Evolutionary conservation across 2,329 filamentous ascomycete species (phyloP).

Genomic region (Alternaria consortialis): DNA sequence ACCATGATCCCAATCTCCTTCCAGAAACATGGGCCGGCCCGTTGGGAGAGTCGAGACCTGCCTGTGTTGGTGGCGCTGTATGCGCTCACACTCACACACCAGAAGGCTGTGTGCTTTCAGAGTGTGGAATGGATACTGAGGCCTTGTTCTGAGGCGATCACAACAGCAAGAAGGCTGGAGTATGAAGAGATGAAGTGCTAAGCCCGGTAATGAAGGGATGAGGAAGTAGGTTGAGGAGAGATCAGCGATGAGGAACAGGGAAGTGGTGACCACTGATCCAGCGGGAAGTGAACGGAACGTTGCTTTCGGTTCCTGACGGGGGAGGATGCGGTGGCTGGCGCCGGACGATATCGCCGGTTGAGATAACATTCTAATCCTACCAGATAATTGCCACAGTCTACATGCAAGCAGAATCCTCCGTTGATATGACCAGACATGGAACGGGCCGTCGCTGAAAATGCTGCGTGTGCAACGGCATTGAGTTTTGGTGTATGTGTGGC

Average conservation of each 20-base stretch:
- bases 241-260: constrained; percentile 8
- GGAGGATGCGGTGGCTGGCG: neutral
- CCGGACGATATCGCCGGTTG: neutral
- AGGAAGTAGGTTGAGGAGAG: neutral
- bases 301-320: neutral
- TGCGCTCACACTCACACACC: neutral
- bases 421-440: neutral
- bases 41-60: neutral
- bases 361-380: neutral
- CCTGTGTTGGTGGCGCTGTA: constrained; percentile 10
- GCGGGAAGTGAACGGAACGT: no score
- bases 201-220: neutral
- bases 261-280: neutral
- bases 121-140: neutral
- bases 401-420: neutral
- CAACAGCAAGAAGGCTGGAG: neutral
- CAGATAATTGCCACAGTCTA: neutral
- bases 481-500: neutral
- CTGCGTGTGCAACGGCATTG: neutral
- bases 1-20: neutral
- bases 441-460: neutral
- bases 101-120: neutral
- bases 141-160: neutral
- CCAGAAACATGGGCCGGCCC: constrained; percentile 15
- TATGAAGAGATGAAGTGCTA: neutral